Evolutionary conservation across 257 asterid genomes (phyloP), one percentile per base, ranked within the genome.

Genomic region (Solanum habrochaites): DNA sequence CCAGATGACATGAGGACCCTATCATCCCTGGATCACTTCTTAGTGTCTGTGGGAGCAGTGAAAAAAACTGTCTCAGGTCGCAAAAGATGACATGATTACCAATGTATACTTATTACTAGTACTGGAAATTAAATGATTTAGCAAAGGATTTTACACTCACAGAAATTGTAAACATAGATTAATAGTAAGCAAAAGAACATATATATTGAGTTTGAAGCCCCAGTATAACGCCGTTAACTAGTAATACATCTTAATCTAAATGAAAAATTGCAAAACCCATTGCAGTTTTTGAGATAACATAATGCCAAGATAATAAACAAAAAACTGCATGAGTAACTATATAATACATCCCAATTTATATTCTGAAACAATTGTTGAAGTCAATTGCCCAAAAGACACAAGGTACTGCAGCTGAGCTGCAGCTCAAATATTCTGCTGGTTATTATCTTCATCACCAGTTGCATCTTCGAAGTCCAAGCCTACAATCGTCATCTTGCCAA

Each of bases 1-100:
- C 97, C 98, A 37, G 99, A 97, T 82, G 99, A 95, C 83, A 95
- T 95, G 99, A 93, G 95, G 92, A 97, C 99, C 18, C 90, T 97
- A 18, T 97, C 99, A 7, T 97, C 98, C 49, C 98, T 97, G 58
- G 99, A 95, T 88, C 94, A 95, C 89, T 97, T 97, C 91, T 87
- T 97, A 87, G 99, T 94, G 43, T 93, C 98, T 5, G 94, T 94
- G 39, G 98, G 98, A 89, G 99, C 93, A 47, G 99, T 97, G 88
- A 94, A 97, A 93, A 97, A 90, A 92, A 97, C 99, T 10, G 98
- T 94, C 88, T 95, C 98, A 1, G 99, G 99, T 60, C 96, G 95
- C 47, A 95, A 94, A 89, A 86, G 88, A 84, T 88, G 93, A 91
- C 88, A 60, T 75, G 84, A 14, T 12, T 49, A 18, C 69, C 29